phyloP scores from a whole-genome alignment of 495 filamentous ascomycete species.

The Choiromyces venosus region DNA sequence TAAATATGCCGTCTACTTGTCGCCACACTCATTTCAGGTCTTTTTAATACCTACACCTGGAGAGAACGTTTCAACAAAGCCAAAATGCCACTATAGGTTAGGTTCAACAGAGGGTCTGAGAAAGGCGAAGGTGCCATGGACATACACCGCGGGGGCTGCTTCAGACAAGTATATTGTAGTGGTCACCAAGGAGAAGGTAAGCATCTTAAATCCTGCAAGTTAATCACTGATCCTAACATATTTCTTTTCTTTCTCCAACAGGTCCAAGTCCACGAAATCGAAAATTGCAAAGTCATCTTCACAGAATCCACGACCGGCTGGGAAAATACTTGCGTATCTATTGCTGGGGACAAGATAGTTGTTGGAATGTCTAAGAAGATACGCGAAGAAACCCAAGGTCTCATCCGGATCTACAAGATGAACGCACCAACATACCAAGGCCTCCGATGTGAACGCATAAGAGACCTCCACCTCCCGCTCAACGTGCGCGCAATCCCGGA shows the following conservation, averaged over 20 bases:
- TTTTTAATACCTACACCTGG: constrained; percentile 30
- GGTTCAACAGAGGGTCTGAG: constrained; percentile 38
- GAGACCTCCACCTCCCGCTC: constrained; percentile 38
- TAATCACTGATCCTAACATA: constrained; percentile 6
- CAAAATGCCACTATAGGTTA: constrained; percentile 30
- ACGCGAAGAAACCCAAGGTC: constrained; percentile 33
- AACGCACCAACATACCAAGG: constrained; percentile 34
- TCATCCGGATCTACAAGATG: constrained; percentile 39
- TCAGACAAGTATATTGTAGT: constrained; percentile 39
- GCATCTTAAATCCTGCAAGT: background rate
- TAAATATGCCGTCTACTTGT: constrained; percentile 36
- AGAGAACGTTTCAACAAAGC: constrained; percentile 25
- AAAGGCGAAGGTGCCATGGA: constrained; percentile 37
- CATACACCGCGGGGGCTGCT: constrained; percentile 34
- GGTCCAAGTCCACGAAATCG: constrained; percentile 41
- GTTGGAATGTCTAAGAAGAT: constrained; percentile 37
- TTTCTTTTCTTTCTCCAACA: constrained; percentile 1
- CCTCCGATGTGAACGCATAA: constrained; percentile 35
- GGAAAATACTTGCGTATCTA: constrained; percentile 36
- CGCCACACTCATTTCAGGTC: constrained; percentile 37
- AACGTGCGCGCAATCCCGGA: constrained; percentile 26
- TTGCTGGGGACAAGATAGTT: constrained; percentile 34
- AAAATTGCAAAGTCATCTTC: constrained; percentile 35
- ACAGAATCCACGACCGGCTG: constrained; percentile 37
- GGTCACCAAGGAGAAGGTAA: constrained; percentile 37